Conservation (phyloP, 352 stramenopile genomes). For the Aphanomyces invadans region DNA sequence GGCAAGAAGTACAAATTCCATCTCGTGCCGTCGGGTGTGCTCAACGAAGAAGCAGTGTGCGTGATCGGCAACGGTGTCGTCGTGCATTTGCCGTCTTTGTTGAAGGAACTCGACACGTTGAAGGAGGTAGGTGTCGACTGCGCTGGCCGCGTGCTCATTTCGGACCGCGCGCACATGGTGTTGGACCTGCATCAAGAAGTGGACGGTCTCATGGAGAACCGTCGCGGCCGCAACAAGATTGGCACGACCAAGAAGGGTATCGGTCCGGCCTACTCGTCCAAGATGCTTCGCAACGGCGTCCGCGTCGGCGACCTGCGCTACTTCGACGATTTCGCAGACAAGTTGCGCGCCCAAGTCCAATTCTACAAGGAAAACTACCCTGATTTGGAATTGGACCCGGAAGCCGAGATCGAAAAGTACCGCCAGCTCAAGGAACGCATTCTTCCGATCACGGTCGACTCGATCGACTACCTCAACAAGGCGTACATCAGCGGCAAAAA, state of each 20-base stretch:
- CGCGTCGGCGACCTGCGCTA: constrained; percentile 93
- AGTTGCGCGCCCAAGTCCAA: constrained; percentile 87
- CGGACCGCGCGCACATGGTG: constrained; percentile 96
- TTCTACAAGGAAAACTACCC: constrained; percentile 89
- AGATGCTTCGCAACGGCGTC: constrained; percentile 97
- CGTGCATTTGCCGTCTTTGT: constrained; percentile 94
- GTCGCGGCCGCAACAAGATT: constrained; percentile 94
- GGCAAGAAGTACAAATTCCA: constrained; percentile 99
- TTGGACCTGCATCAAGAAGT: constrained; percentile 98
- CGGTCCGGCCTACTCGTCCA: constrained; percentile 96
- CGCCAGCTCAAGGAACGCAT: constrained; percentile 74
- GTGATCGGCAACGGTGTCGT: constrained; percentile 99
- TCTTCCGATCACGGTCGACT: constrained; percentile 90
- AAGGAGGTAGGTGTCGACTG: constrained; percentile 85
- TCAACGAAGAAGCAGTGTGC: constrained; percentile 93
- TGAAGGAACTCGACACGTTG: constrained; percentile 92
- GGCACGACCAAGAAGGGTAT: constrained; percentile 99
- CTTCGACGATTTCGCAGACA: constrained; percentile 83
- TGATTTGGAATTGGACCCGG: constrained; percentile 64
- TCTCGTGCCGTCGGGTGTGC: constrained; percentile 95
- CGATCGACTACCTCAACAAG: constrained; percentile 95
- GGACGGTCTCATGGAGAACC: constrained; percentile 76
- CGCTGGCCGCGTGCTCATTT: constrained; percentile 93
- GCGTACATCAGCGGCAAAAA: constrained; percentile 93
- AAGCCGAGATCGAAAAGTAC: constrained; percentile 83